Evolutionary conservation across 768 basidiomycete genomes (phyloP).

Genomic region (Lentinula aciculospora): DNA sequence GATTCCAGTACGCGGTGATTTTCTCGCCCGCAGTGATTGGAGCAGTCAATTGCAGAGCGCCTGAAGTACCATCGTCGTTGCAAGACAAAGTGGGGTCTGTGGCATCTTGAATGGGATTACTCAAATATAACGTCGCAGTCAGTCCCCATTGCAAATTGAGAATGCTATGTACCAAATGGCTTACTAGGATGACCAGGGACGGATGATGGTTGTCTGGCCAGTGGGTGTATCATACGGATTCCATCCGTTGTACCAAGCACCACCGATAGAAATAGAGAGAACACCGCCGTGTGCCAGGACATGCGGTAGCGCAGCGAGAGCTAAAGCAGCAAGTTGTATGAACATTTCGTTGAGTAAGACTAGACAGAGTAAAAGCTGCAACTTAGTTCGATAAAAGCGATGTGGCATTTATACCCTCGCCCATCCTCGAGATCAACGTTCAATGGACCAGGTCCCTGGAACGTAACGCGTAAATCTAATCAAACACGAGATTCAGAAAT

Average conservation of each 20-base stretch:
- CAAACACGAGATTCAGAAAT: background rate
- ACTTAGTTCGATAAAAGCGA: background rate
- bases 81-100: conserved; percentile 35
- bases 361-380: background rate
- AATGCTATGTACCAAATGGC: conserved; percentile 11
- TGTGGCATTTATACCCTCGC: too few species aligned
- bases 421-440: too few species aligned
- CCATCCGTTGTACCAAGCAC: conserved; percentile 36
- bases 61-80: conserved; percentile 37
- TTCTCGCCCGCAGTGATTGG: conserved; percentile 35
- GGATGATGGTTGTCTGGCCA: conserved; percentile 36
- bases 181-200: conserved; percentile 40
- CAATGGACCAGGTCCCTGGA: background rate
- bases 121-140: conserved; percentile 8
- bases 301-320: conserved; percentile 20
- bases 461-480: background rate
- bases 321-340: conserved; percentile 14
- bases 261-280: conserved; percentile 31
- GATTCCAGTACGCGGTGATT: conserved; percentile 41
- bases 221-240: conserved; percentile 34
- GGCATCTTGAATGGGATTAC: conserved; percentile 35
- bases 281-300: conserved; percentile 40
- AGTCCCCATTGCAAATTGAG: background rate
- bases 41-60: conserved; percentile 36
- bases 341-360: background rate